These are phyloP conservation scores for Penicillium macrosclerotiorum DNA, from an alignment of 495 filamentous ascomycete species.

Conservation along the genomic window DNA sequence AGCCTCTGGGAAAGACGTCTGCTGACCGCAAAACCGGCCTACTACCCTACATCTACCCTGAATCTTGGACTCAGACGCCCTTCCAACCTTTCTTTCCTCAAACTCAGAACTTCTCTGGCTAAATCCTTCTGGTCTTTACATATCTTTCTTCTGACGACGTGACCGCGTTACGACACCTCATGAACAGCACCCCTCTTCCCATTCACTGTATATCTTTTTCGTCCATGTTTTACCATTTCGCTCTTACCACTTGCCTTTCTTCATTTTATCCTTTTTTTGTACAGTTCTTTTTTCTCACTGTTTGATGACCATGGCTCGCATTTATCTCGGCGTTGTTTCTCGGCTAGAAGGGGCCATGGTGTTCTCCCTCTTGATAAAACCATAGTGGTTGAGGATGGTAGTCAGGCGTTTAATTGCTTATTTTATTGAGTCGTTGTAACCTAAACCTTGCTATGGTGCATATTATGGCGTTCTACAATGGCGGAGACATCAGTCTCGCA, in stretches of 20 bases:
- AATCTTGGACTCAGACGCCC: constrained; percentile 43
- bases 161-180: constrained; percentile 26
- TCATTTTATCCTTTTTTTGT: too few species aligned
- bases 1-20: constrained; percentile 73
- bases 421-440: not conserved
- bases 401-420: constrained; percentile 24
- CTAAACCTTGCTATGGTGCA: constrained; percentile 25
- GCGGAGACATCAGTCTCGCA: constrained; percentile 9
- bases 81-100: constrained; percentile 39
- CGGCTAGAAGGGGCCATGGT: constrained; percentile 27
- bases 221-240: too few species aligned
- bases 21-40: constrained; percentile 77
- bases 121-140: not conserved
- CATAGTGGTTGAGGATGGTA: constrained; percentile 9
- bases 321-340: constrained; percentile 29
- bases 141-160: constrained; percentile 18
- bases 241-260: constrained; percentile 3
- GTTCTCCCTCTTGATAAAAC: constrained; percentile 6
- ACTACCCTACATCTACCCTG: constrained; percentile 67
- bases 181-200: constrained; percentile 13
- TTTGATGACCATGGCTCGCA: constrained; percentile 24
- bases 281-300: constrained; percentile 2
- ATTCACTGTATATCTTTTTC: constrained; percentile 31
- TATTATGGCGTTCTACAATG: constrained; percentile 19
- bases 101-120: constrained; percentile 37